A percentile compares a stretch with the other conserved stretches of the same genome.
Conservation (phyloP, 352 stramenopile genomes). For the Pythium diclinum region DNA sequence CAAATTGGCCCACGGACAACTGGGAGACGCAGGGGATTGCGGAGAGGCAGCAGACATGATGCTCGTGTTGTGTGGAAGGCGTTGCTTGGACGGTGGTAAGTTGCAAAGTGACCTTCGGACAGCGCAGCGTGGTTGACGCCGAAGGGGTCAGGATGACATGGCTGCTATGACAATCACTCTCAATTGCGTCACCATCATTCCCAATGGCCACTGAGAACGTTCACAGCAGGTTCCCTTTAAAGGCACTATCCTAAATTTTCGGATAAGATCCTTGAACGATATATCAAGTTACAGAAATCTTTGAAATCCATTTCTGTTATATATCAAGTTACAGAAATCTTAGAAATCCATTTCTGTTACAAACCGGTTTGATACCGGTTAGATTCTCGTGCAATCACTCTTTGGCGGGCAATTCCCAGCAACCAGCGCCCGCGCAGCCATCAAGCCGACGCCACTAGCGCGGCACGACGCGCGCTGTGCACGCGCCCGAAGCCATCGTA, state of each 20-base stretch:
- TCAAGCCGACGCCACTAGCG: background rate
- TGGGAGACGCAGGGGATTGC: background rate
- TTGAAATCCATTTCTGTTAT: background rate
- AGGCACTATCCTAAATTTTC: background rate
- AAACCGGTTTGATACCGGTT: slow-evolving; percentile 11
- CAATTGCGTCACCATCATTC: slow-evolving; percentile 13
- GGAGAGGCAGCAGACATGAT: slow-evolving; percentile 16
- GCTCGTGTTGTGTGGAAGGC: background rate
- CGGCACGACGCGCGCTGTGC: background rate
- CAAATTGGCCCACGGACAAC: slow-evolving; percentile 3
- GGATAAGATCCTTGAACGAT: slow-evolving; percentile 11
- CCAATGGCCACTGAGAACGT: slow-evolving; percentile 18
- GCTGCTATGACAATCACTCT: slow-evolving; percentile 1
- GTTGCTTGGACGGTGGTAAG: background rate
- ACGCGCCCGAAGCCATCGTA: background rate
- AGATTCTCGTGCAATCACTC: background rate
- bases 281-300: background rate
- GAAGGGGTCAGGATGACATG: background rate
- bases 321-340: background rate
- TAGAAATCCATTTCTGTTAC: background rate
- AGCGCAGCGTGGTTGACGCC: too few species aligned
- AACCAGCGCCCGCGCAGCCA: background rate
- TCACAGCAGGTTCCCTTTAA: slow-evolving; percentile 12
- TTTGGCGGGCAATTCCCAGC: background rate
- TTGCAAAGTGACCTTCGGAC: slow-evolving; percentile 11